Conservation (phyloP, 495 filamentous ascomycete species). For the Aspergillus baeticus region DNA sequence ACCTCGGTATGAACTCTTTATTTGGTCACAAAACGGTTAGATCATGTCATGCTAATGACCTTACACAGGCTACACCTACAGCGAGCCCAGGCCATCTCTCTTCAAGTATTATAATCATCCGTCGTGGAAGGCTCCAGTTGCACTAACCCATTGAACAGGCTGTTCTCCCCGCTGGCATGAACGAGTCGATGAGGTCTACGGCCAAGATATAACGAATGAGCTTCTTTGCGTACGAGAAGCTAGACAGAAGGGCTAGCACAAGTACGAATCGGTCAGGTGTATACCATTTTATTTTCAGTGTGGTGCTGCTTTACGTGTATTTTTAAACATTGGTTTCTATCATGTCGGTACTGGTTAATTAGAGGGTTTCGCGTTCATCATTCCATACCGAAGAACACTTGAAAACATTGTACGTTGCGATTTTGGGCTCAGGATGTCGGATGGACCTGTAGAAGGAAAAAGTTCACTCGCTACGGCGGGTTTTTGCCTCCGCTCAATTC, state of each 20-base stretch:
- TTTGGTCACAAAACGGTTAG: not conserved
- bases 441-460: not conserved
- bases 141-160: slow-evolving; percentile 43
- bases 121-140: not conserved
- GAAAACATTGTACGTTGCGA: too few relatives aligned
- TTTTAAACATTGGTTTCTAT: slow-evolving; percentile 17
- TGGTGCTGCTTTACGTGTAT: slow-evolving; percentile 12
- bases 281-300: not conserved
- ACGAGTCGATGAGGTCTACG: not conserved
- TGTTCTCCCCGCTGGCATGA: slow-evolving; percentile 69
- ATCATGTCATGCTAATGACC: slow-evolving; percentile 11
- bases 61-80: slow-evolving; percentile 80
- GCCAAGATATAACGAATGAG: not conserved
- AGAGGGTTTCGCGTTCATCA: too few relatives aligned
- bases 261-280: not conserved
- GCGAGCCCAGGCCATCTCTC: slow-evolving; percentile 85
- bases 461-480: too few relatives aligned
- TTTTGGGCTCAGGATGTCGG: not conserved
- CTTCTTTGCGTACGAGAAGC: not conserved
- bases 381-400: too few relatives aligned
- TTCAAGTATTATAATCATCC: slow-evolving; percentile 66
- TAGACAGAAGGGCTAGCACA: too few relatives aligned
- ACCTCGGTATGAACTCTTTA: slow-evolving; percentile 70
- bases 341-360: slow-evolving; percentile 13
- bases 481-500: too few relatives aligned